phyloP scores from a whole-genome alignment of 495 filamentous ascomycete species.

The Parachaetomium inaequale region DNA sequence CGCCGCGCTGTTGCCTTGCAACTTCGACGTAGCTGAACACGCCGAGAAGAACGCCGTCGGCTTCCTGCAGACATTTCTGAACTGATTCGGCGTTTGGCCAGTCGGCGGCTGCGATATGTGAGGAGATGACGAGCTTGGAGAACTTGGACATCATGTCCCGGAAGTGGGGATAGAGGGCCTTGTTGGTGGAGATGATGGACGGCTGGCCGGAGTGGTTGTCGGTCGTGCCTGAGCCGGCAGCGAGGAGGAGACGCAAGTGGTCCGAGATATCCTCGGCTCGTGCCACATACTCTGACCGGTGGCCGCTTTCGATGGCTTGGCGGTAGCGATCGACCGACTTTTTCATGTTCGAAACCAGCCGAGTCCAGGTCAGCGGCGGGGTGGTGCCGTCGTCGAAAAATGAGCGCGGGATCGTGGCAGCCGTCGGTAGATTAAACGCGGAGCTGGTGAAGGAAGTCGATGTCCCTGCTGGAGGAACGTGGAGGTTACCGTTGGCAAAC shows the following conservation, averaged over 20 bases:
- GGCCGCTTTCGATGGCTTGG: slow-evolving; percentile 72
- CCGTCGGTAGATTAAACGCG: slow-evolving; percentile 51
- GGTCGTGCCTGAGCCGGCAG: slow-evolving; percentile 91
- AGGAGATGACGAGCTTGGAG: slow-evolving; percentile 94
- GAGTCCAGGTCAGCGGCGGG: slow-evolving; percentile 77
- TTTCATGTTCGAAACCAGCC: slow-evolving; percentile 86
- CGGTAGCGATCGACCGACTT: slow-evolving; percentile 81
- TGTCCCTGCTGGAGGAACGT: slow-evolving; percentile 56
- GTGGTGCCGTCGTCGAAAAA: slow-evolving; percentile 81
- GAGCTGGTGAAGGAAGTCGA: slow-evolving; percentile 65
- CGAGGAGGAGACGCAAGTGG: slow-evolving; percentile 86
- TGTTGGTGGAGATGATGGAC: slow-evolving; percentile 98
- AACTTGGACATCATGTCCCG: slow-evolving; percentile 99
- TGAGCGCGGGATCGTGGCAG: slow-evolving; percentile 65
- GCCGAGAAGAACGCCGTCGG: slow-evolving; percentile 87
- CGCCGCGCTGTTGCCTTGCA: slow-evolving; percentile 83
- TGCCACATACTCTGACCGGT: slow-evolving; percentile 84
- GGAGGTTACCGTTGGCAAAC: slow-evolving; percentile 45
- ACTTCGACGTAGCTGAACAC: slow-evolving; percentile 96
- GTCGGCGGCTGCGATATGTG: slow-evolving; percentile 95
- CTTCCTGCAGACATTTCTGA: slow-evolving; percentile 91
- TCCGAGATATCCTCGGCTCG: slow-evolving; percentile 96
- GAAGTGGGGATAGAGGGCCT: slow-evolving; percentile 93
- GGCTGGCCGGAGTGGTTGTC: slow-evolving; percentile 98
- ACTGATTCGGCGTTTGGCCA: slow-evolving; percentile 84